Evolutionary conservation across 2,329 filamentous ascomycete species (phyloP).

Genomic region (Fusarium chuoi): DNA sequence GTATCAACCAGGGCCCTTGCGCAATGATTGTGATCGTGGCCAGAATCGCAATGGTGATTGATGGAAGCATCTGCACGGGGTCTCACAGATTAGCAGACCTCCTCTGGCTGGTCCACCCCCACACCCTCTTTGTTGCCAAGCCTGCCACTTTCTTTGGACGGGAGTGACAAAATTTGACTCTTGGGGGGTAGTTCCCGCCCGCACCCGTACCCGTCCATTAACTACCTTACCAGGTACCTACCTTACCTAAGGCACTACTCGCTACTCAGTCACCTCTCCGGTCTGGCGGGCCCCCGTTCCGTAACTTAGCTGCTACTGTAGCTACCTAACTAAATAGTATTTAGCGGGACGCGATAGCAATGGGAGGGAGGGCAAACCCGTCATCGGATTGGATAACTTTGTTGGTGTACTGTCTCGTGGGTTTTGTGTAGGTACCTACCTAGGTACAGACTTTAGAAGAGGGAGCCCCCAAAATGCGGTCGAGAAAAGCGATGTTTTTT

Average conservation of each 20-base stretch:
- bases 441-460: not conserved
- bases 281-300: conserved; percentile 29
- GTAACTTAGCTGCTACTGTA: too few relatives aligned
- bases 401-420: not conserved
- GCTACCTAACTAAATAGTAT: not conserved
- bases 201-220: conserved; percentile 18
- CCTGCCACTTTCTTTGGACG: conserved; percentile 15
- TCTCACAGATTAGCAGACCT: conserved; percentile 37
- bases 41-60: conserved; percentile 37
- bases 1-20: conserved; percentile 21
- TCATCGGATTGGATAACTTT: conserved; percentile 7
- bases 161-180: conserved; percentile 23
- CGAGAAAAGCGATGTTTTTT: not conserved
- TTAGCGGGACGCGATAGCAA: not conserved
- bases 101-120: conserved; percentile 39
- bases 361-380: conserved; percentile 27
- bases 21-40: conserved; percentile 36
- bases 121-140: conserved; percentile 31
- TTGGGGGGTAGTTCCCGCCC: conserved; percentile 23
- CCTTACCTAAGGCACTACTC: too few relatives aligned
- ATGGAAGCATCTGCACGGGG: conserved; percentile 24
- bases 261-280: conserved; percentile 8
- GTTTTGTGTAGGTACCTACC: not conserved
- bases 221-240: too few relatives aligned
- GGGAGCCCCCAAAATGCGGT: not conserved